Conservation (phyloP, 2,329 filamentous ascomycete species). For the Sporothrix humicola region DNA sequence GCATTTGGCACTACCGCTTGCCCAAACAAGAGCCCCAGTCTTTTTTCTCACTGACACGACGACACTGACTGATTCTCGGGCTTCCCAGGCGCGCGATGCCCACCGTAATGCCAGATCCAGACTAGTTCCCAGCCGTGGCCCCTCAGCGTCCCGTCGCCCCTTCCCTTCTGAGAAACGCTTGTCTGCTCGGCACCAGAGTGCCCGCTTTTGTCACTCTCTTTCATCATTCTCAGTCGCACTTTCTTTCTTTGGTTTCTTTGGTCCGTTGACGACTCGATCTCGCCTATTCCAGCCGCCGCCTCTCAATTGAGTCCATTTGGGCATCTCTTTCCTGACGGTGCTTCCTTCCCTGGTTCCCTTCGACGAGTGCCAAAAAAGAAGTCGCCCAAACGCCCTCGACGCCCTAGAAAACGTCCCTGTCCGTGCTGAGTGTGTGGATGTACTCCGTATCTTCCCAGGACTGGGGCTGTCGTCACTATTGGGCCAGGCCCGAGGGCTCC, state of each 20-base stretch:
- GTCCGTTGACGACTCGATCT: neutral
- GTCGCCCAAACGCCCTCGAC: neutral
- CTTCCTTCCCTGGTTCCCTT: neutral
- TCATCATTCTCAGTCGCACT: neutral
- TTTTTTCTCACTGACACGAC: conserved; percentile 2
- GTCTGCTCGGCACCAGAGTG: conserved; percentile 20
- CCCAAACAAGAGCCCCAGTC: neutral
- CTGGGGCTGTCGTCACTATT: conserved; percentile 4
- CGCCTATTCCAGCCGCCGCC: neutral
- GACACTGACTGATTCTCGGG: conserved; percentile 11
- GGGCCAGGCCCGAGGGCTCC: conserved; percentile 19
- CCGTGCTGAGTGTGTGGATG: conserved; percentile 6
- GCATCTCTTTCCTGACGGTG: neutral
- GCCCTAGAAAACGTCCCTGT: neutral
- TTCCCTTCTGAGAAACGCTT: conserved; percentile 14
- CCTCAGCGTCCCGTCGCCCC: conserved; percentile 24
- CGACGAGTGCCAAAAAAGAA: neutral
- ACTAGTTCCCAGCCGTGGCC: neutral
- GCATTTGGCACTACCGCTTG: neutral
- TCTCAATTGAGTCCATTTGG: neutral
- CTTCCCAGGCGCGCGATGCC: conserved; percentile 8
- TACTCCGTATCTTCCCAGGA: neutral
- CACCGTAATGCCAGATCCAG: conserved; percentile 9
- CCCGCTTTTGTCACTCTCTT: neutral
- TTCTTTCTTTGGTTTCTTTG: neutral